phyloP scores from a whole-genome alignment of 768 basidiomycete species.

The Fibroporia radiculosa region DNA sequence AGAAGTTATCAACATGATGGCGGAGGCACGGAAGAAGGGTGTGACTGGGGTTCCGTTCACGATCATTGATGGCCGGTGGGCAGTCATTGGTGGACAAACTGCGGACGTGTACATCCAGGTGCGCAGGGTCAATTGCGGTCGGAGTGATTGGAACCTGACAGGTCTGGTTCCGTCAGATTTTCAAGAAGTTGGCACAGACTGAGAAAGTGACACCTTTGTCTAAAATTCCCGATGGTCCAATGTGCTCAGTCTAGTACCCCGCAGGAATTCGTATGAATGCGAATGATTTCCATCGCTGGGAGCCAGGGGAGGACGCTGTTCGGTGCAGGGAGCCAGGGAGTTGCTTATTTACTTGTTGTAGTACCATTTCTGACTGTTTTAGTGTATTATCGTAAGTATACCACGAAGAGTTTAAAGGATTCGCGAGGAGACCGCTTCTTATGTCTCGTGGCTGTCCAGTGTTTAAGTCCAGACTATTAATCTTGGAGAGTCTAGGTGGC shows the following conservation, averaged over 20 bases:
- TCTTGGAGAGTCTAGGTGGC: too few species aligned
- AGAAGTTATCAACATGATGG: slow-evolving; percentile 57
- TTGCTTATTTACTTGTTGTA: background rate
- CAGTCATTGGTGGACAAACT: slow-evolving; percentile 65
- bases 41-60: slow-evolving; percentile 77
- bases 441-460: too few species aligned
- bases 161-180: slow-evolving; percentile 24
- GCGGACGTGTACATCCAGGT: slow-evolving; percentile 67
- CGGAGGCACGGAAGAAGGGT: slow-evolving; percentile 54
- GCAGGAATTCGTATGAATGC: background rate
- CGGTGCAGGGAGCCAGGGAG: background rate
- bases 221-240: background rate
- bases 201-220: slow-evolving; percentile 3
- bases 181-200: slow-evolving; percentile 40
- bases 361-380: background rate
- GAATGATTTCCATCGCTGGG: background rate
- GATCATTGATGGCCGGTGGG: slow-evolving; percentile 74
- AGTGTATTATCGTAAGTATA: background rate
- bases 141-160: background rate
- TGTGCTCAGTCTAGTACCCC: slow-evolving; percentile 2
- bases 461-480: too few species aligned
- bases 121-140: slow-evolving; percentile 12
- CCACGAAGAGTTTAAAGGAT: too few species aligned
- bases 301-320: background rate
- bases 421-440: too few species aligned